Evolutionary conservation across 164 flowering plant species (phyloP), one percentile per base, ranked within the genome.

Genomic region (Nymphaea colorata): DNA sequence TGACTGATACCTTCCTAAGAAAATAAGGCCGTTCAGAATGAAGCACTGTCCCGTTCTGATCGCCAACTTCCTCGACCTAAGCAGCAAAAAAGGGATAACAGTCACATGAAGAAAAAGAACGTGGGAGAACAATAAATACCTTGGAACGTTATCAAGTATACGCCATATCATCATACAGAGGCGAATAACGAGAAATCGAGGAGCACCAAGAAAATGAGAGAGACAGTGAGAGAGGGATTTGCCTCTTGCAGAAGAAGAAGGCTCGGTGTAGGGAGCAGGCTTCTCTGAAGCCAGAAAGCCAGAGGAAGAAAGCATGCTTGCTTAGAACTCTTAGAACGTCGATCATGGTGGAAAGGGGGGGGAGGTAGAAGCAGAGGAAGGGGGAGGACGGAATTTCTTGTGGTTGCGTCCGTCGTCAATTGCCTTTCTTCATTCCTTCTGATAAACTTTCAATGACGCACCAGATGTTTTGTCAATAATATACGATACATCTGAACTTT

Each of bases 1-100:
- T 41, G 69, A 44, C 2, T 6, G 57, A 15, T 75, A 89, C 98
- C 98, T 89, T 74, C 98, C 98, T 63, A 89, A 74, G 74, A 87
- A 91, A 41, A 91, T 79, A n/a, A 89, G 79, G 25, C 98, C 98
- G 65, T 91, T 89, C 65, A 91, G 71, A 18, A 91, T 85, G 75
- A 89, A 91, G 69, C 93, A 89, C 76, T 91, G 93, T 10, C 93
- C 92, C 0, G 93, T 89, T 65, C 98, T 79, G 10, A 84, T 80
- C 68, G 77, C 76, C 69, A 89, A 89, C 76, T 70, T 75, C 69
- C 75, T 85, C 17, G 94, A 91, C 86, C 97, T 91, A 67, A 5
- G 5, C 5, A 44, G 59, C 42, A 51, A 43, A 36, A 2, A 42
- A 59, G 18, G 41, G 16, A 14, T 14, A 47, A 47, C 55, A 47